Conservation (phyloP, 306 rosid species). For the Quercus mongolica region DNA sequence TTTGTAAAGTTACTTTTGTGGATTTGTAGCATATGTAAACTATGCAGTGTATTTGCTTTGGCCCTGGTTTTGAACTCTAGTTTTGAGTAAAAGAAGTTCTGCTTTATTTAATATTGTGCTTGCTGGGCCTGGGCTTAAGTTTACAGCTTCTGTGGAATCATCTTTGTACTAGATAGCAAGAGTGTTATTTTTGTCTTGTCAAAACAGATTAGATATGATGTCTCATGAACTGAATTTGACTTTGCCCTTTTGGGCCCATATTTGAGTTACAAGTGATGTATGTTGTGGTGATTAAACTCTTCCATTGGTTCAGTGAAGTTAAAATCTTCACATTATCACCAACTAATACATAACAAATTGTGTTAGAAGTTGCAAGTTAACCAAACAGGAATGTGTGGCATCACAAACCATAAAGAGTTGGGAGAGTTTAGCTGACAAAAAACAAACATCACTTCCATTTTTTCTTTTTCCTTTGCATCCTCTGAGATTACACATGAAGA, state of each 20-base stretch:
- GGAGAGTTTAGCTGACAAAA: background rate
- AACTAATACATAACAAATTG: background rate
- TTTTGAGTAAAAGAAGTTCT: background rate
- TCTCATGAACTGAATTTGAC: background rate
- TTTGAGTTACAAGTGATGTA: background rate
- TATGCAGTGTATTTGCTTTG: background rate
- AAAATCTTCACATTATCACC: background rate
- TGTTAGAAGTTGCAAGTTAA: background rate
- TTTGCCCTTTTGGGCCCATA: background rate
- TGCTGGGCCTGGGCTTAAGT: background rate
- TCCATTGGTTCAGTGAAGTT: background rate
- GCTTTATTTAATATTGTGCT: background rate
- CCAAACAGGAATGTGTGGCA: background rate
- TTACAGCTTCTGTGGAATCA: background rate
- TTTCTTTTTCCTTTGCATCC: background rate
- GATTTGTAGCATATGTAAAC: background rate
- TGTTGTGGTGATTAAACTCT: background rate
- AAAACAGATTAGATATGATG: background rate
- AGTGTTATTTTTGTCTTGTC: background rate
- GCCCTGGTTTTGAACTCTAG: background rate
- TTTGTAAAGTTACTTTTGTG: background rate
- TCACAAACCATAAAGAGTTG: background rate
- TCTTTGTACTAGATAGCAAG: background rate
- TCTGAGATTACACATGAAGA: background rate
- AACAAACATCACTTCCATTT: background rate